These are phyloP conservation scores for Fusarium siculi DNA, from an alignment of 2,329 filamentous ascomycete species.

Conservation along the genomic window DNA sequence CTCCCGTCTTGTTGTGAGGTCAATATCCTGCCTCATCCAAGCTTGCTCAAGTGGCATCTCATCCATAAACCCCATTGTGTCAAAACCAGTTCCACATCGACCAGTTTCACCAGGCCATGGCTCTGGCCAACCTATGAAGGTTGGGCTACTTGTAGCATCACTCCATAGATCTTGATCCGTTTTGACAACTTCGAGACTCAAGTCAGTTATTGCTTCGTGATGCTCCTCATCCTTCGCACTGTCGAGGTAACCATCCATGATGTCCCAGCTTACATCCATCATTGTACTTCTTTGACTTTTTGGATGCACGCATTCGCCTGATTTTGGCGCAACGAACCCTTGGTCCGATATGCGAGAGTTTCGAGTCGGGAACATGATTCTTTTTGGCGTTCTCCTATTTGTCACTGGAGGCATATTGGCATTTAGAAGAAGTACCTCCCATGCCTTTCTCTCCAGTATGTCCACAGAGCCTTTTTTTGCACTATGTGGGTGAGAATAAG, in stretches of 20 bases:
- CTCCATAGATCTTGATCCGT: neutral
- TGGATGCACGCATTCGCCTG: neutral
- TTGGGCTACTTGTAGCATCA: too few species aligned
- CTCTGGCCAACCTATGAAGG: neutral
- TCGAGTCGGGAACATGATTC: neutral
- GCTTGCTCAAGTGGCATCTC: neutral
- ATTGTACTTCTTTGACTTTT: neutral
- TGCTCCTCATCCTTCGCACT: neutral
- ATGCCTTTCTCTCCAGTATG: constrained; percentile 35
- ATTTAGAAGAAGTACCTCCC: constrained; percentile 40
- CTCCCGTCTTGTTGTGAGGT: neutral
- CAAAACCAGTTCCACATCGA: neutral
- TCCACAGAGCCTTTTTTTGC: neutral
- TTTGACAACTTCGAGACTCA: neutral
- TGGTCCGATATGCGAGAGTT: neutral
- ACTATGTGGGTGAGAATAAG: neutral
- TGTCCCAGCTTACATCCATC: constrained; percentile 22
- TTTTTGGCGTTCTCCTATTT: constrained; percentile 1
- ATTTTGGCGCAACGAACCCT: too few species aligned
- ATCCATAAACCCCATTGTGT: neutral
- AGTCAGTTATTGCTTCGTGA: neutral
- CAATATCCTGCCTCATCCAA: neutral
- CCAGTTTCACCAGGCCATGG: neutral
- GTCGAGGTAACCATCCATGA: neutral
- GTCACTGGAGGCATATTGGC: constrained; percentile 15